Evolutionary conservation across 139 green algal genomes (phyloP), one percentile per base, ranked within the genome.

Genomic region (Ettlia oleoabundans): DNA sequence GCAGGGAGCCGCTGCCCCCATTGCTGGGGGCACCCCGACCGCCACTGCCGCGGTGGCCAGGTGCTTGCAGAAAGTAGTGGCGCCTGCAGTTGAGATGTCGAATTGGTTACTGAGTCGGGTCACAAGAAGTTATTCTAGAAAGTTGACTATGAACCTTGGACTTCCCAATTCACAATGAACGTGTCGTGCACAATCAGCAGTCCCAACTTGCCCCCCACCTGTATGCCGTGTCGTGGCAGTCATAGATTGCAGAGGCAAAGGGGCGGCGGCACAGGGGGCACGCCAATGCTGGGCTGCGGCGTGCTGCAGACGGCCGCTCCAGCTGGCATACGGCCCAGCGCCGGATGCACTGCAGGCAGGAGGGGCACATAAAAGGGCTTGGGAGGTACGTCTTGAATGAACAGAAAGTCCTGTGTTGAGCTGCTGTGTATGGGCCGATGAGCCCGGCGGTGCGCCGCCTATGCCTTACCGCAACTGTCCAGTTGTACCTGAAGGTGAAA

Each of bases 211-310:
- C 18, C 21, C 18, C 72, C 35, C 55, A 85, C 82, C 51, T 66
- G 53, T 74, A 87, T 0, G 76, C 69, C n/a, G n/a, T 61, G n/a
- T 76, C 76, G 4, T 63, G 52, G 40, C 77, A 87, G 63, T 87
- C 83, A 30, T 81, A 72, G 2, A 87, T 40, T 3, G 78, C 67
- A 65, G 71, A 82, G 0, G 52, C 38, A 74, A 82, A 88, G 2
- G 78, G 37, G 0, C 41, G 43, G 68, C 77, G 77, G 62, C 84
- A 88, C 8, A 88, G 73, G 8, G 84, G 84, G 58, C 84, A 88
- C 3, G 47, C 43, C 19, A 82, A 55, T 2, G 13, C 4, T 0
- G 65, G 32, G 13, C 4, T 0, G 65, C 33, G 28, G 65, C 82
- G 15, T 30, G 33, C 35, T 26, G 67, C 41, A 3, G 63, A 30